Percentiles rank a stretch among this genome's conserved stretches.
Evolutionary conservation across 2,329 filamentous ascomycete genomes (phyloP).

Genomic region (Albophoma yamanashiensis): DNA sequence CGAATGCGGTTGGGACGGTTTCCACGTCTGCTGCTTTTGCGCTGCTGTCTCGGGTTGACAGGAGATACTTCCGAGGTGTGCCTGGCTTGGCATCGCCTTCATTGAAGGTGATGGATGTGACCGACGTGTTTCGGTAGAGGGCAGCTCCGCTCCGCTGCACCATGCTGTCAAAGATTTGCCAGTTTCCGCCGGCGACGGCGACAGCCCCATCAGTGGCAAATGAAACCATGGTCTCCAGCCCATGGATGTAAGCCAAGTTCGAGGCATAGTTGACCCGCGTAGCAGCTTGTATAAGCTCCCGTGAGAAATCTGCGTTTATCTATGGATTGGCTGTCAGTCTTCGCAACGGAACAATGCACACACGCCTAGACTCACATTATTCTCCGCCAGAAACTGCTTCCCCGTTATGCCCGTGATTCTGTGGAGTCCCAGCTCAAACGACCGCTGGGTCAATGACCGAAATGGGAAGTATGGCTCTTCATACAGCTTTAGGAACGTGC

Average conservation of each 20-base stretch:
- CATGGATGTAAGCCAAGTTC: conserved; percentile 78
- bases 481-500: conserved; percentile 71
- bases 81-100: conserved; percentile 27
- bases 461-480: conserved; percentile 78
- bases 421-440: conserved; percentile 55
- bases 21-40: conserved; percentile 14
- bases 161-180: conserved; percentile 87
- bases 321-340: conserved; percentile 13
- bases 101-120: conserved; percentile 47
- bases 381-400: conserved; percentile 56
- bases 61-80: conserved; percentile 33
- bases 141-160: conserved; percentile 51
- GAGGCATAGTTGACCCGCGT: conserved; percentile 94
- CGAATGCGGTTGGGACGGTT: conserved; percentile 48
- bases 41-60: conserved; percentile 25
- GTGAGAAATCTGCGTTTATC: conserved; percentile 56
- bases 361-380: conserved; percentile 27
- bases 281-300: conserved; percentile 79
- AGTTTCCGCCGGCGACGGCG: conserved; percentile 76
- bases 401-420: conserved; percentile 62
- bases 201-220: conserved; percentile 82
- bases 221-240: conserved; percentile 80
- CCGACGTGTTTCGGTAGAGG: conserved; percentile 55
- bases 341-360: neutral
- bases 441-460: conserved; percentile 57